These are phyloP conservation scores for Globisporangium cederbergense DNA, from an alignment of 352 stramenopile genomes.

Conservation along the genomic window DNA sequence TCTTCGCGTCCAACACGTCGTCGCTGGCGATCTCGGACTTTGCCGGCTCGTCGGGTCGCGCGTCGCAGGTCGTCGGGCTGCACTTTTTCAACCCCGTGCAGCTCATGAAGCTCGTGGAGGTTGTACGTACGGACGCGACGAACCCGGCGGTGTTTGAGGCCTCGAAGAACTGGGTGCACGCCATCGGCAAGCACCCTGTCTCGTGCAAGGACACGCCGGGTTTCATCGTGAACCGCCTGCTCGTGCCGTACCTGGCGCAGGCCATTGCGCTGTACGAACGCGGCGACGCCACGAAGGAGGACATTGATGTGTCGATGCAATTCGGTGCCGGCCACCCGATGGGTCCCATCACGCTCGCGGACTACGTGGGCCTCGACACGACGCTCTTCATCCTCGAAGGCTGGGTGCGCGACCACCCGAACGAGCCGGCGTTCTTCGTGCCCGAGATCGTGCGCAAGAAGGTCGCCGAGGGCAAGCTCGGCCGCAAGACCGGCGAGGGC, in stretches of 20 bases:
- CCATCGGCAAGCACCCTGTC: constrained; percentile 94
- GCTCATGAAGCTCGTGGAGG: constrained; percentile 96
- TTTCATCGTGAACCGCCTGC: constrained; percentile 97
- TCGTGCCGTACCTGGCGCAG: constrained; percentile 77
- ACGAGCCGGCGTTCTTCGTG: constrained; percentile 95
- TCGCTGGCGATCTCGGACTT: constrained; percentile 94
- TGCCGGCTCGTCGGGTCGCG: constrained; percentile 87
- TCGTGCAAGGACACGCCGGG: constrained; percentile 95
- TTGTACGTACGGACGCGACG: constrained; percentile 93
- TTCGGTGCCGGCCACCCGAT: constrained; percentile 97
- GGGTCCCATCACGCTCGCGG: constrained; percentile 91
- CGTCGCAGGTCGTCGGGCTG: constrained; percentile 93
- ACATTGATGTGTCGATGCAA: constrained; percentile 98
- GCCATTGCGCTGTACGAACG: constrained; percentile 94
- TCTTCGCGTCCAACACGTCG: constrained; percentile 97
- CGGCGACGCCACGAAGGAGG: constrained; percentile 91
- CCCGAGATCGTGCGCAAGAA: constrained; percentile 90
- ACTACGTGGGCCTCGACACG: constrained; percentile 97
- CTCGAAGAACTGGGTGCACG: constrained; percentile 87
- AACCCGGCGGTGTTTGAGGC: constrained; percentile 90
- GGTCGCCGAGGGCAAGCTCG: constrained; percentile 92
- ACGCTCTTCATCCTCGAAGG: constrained; percentile 94
- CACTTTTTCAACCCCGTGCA: constrained; percentile 99
- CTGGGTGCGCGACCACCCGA: constrained; percentile 94
- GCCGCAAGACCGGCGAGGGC: constrained; percentile 95